Percentiles rank a stretch among this genome's conserved stretches.
phyloP scores from a whole-genome alignment of 768 basidiomycete genomes.

The Agrocybe pediades region DNA sequence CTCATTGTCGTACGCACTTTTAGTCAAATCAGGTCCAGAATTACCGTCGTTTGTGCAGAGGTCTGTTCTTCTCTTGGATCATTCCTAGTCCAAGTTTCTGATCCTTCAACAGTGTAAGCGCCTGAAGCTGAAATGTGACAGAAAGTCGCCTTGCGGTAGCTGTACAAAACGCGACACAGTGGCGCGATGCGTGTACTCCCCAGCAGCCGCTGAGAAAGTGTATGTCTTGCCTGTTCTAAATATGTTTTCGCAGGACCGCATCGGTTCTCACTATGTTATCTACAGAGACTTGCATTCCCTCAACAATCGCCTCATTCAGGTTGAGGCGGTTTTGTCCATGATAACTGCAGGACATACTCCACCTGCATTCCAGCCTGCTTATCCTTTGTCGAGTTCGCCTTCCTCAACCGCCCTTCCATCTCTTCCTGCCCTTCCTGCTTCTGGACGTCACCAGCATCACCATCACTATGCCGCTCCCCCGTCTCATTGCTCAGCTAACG shows the following conservation, averaged over 20 bases:
- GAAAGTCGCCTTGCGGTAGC: conserved; percentile 73
- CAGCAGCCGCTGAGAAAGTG: conserved; percentile 87
- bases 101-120: conserved; percentile 71
- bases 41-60: conserved; percentile 84
- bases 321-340: conserved; percentile 63
- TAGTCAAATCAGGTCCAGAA: conserved; percentile 60
- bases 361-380: conserved; percentile 37
- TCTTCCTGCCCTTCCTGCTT: conserved; percentile 2
- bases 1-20: conserved; percentile 40
- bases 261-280: background rate
- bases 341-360: conserved; percentile 42
- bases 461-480: conserved; percentile 35
- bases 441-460: conserved; percentile 27
- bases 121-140: conserved; percentile 84
- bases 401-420: background rate
- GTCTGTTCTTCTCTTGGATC: conserved; percentile 35
- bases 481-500: conserved; percentile 36
- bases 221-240: conserved; percentile 24
- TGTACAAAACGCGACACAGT: conserved; percentile 82
- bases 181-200: conserved; percentile 72
- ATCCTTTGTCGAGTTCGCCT: conserved; percentile 27
- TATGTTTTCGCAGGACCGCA: background rate
- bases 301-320: conserved; percentile 74
- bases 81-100: background rate
- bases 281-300: conserved; percentile 78